Evolutionary conservation across 2,329 filamentous ascomycete species (phyloP).

Genomic region (Aspergillus tamarii): DNA sequence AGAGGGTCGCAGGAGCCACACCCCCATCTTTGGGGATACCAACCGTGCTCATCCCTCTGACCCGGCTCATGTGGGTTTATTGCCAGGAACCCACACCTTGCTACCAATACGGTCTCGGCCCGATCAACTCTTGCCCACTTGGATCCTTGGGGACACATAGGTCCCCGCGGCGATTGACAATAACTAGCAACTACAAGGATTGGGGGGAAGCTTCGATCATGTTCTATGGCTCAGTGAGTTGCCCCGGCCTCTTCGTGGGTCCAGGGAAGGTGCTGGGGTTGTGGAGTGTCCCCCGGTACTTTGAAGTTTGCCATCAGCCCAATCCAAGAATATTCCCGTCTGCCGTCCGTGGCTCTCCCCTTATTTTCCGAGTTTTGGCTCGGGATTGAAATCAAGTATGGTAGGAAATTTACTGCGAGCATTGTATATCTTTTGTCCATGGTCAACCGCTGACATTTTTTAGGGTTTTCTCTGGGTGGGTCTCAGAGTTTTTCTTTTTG

Average conservation of each 20-base stretch:
- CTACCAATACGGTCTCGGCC: not conserved
- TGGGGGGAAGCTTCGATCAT: not conserved
- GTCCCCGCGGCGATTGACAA: not conserved
- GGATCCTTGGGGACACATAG: not conserved
- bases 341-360: not conserved
- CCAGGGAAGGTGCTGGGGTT: not conserved
- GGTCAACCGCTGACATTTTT: not conserved
- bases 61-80: not conserved
- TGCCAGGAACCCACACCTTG: not conserved
- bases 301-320: not conserved
- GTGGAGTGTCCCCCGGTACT: not conserved
- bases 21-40: not conserved
- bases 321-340: not conserved
- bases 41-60: not conserved
- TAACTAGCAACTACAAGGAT: not conserved
- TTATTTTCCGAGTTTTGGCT: not conserved
- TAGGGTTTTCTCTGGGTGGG: not conserved
- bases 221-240: not conserved
- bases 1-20: not conserved
- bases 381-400: not conserved
- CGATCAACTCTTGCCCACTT: not conserved
- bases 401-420: not conserved
- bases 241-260: not conserved
- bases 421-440: not conserved
- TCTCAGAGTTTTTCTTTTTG: not conserved